Evolutionary conservation across 2,329 filamentous ascomycete genomes (phyloP), one percentile per base, ranked within the genome.

Genomic region (Aaosphaeria arxii): DNA sequence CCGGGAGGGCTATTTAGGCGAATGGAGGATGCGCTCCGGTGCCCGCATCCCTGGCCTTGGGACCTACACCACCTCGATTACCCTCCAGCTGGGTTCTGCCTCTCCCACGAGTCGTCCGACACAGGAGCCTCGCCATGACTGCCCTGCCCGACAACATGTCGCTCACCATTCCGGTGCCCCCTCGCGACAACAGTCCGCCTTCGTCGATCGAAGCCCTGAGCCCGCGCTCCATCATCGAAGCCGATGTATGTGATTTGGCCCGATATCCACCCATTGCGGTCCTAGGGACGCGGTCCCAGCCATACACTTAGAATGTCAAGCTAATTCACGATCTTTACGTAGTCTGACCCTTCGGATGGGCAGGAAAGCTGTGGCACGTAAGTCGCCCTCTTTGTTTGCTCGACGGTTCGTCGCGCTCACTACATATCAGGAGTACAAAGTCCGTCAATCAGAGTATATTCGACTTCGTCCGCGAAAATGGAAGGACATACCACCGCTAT

Each of bases 401-500:
- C 36, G 44, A 6, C 44, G 48, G 46, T 44, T 30, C 42, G n/a
- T 45, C 47, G 35, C 38, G 48, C 59, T 65, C 40, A 65, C 56
- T 13, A 42, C 39, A 6, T 9, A 33, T 11, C 56, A 70, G 69
- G 43, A 68, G 67, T 50, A 68, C 68, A 6, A 62, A 67, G 46
- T 72, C 68, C 33, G 62, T 71, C 52, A 70, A 66, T 38, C 61
- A 65, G 48, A 71, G 67, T 55, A 70, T 72, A 35, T 67, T 62
- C 53, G 64, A 71, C 53, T 69, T 64, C 46, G 58, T 71, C 36
- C 64, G 62, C 49, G 66, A 70, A 50, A 70, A 72, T 61, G 71
- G 71, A 48, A 58, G 70, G 48, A 71, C 69, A 29, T 73, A 73
- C 52, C 69, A 72, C 45, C 57, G 64, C 35, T 71, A 69, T 46